Base-by-base conservation (phyloP, 208 protist genomes). In the Trypanosoma cruzi region DNA sequence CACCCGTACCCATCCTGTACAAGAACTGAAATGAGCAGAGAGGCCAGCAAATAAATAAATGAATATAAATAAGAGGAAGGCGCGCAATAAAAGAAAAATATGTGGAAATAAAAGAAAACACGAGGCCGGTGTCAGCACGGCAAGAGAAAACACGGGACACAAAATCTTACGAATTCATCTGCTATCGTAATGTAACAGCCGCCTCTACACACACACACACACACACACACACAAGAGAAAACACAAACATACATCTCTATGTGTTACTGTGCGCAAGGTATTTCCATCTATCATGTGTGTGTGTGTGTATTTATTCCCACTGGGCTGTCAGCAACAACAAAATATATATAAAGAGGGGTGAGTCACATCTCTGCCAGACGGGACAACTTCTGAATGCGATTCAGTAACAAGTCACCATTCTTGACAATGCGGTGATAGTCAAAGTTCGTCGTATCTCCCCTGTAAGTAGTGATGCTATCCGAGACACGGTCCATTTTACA, bases 401-500 rank as follows among this genome's bases (percentile, higher is more conserved):
- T 99, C 49, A 99, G 90, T 8, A 99, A 83, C 59, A 97, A 68
- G 75, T 99, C 98, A 53, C 99, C 98, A 68, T 98, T 93, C 79
- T 98, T 98, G 67, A 99, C 86, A 66, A 97, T 95, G 20, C 86
- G 72, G 77, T 99, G 94, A 80, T 99, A 99, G 59, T 98, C 92
- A 42, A 96, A 85, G 81, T 99, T 99, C 20, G 96, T 98, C 18
- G 69, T 85, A 77, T 99, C 98, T 16, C 96, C 94, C 60, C 98
- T 92, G 58, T 96, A 98, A 7, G 98, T 99, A 64, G 95, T 92
- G 59, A 99, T 92, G 62, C 98, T 96, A 71, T 92, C 93, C 64
- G 77, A 93, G n/a, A 98, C 94, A 68, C 98, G 98, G 80, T 99
- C 99, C 68, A 99, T 98, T 80, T 99, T 98, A 81, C 97, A 98